phyloP scores from a whole-genome alignment of 495 filamentous ascomycete genomes.

The Aspergillus hancockii region DNA sequence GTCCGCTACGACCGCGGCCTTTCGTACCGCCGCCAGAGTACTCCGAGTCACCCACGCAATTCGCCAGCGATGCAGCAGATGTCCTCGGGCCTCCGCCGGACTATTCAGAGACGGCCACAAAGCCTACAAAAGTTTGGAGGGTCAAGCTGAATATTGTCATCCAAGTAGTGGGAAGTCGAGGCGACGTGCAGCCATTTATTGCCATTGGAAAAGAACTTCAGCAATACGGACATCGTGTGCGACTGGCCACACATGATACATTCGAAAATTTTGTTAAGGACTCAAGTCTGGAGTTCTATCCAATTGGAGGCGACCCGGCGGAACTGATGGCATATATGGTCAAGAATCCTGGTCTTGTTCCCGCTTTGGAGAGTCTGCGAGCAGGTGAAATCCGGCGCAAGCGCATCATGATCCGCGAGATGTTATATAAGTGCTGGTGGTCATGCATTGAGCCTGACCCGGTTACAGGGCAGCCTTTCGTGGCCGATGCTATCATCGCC shows the following conservation, averaged over 20 bases:
- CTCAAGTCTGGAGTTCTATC: constrained; percentile 62
- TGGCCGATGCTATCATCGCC: constrained; percentile 67
- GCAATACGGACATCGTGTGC: constrained; percentile 53
- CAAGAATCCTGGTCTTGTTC: constrained; percentile 55
- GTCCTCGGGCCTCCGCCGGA: too few species aligned
- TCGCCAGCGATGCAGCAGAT: too few species aligned
- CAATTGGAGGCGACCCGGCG: constrained; percentile 62
- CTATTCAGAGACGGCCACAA: too few species aligned
- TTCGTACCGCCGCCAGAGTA: too few species aligned
- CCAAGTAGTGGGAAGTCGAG: constrained; percentile 54
- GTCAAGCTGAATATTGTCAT: constrained; percentile 50
- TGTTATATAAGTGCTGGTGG: constrained; percentile 63
- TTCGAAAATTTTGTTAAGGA: constrained; percentile 59
- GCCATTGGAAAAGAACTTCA: constrained; percentile 53
- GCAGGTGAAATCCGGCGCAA: constrained; percentile 48
- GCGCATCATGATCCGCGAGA: constrained; percentile 53
- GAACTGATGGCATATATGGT: constrained; percentile 65
- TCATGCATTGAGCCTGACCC: constrained; percentile 59
- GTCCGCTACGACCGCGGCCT: too few species aligned
- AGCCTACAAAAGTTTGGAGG: background rate
- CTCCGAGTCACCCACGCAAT: too few species aligned
- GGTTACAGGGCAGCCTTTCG: constrained; percentile 56
- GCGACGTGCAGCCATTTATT: constrained; percentile 57
- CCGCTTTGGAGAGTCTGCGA: constrained; percentile 44
- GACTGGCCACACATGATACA: constrained; percentile 61